Evolutionary conservation across 768 basidiomycete genomes (phyloP), one percentile per base, ranked within the genome.

Genomic region (Mrakia blollopis): DNA sequence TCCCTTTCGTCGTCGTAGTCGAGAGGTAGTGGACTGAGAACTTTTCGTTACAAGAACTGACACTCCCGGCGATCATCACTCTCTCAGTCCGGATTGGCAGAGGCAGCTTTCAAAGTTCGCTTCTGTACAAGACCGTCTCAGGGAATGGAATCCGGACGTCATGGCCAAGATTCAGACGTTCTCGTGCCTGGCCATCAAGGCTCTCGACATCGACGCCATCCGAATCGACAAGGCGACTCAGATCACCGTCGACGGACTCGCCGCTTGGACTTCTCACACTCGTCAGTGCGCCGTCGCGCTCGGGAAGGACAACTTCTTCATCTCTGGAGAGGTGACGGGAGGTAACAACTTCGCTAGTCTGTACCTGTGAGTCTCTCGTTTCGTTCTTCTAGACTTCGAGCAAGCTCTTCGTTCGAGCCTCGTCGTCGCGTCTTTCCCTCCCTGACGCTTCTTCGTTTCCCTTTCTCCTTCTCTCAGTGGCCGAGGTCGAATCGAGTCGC

Each of bases 191-290:
- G 88, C 89, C 41, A 92, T 97, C 84, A 88, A 89, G 60, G 91
- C 94, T 0, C 88, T 96, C 69, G 94, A 96, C 81, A 86, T 97
- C 80, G 94, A 97, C 82, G 94, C 89, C 75, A 96, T 97, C 82
- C 94, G 94, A 84, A 90, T 97, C 84, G 94, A 96, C 83, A 97
- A 97, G 84, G 89, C 94, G 37, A 95, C 93, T 0, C 94, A 97
- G 82, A 88, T 97, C 75, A 92, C 92, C 8, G 88, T 96, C 23
- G 89, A 90, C 72, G 92, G 91, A 5, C 86, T 95, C 71, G 86
- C 92, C 3, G 81, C 86, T 0, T 97, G 94, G 94, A 86, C 92
- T 0, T 83, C 88, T 0, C 85, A 86, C 74, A 92, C 93, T 1
- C 87, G 92, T 60, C 85, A 86, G 14, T 96, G 94, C 82, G 94